Base-by-base conservation (phyloP, 108 stramenopile species). In the Epithemia pelagica region DNA sequence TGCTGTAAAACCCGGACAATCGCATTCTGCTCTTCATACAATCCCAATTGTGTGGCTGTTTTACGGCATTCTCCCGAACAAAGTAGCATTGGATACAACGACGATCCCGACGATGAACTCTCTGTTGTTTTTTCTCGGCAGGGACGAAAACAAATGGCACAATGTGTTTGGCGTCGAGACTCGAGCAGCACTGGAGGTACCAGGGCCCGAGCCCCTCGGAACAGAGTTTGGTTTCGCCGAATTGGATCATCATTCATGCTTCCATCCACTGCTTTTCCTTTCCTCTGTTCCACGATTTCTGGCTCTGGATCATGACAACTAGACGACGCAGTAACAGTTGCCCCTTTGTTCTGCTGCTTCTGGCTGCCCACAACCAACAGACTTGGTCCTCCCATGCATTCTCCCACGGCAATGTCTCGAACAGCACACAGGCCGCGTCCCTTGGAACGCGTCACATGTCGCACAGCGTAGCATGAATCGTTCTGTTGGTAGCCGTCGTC, bases 391-490 rank as follows among this genome's bases (percentile, higher is more conserved):
- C n/a, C n/a, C 7, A 92, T 61, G 63, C 83, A 84, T 64, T 81
- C 82, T 59, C 91, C 87, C n/a, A 77, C 62, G 0, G 31, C 25
- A 18, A 92, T 75, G 55, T 81, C 82, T 22, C 70, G 65, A 20
- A 67, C 85, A 20, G 73, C 77, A 10, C 89, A 64, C 19, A 92
- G 68, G 5, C 91, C 91, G 26, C 73, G 70, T 2, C 78, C 62
- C 30, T 37, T 33, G 15, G 37, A 10, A 10, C 37, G 37, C 37
- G 37, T 10, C 5, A 46, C 15, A 10, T 46, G 37, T 5, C 37
- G 37, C 10, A 46, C 37, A 5, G 5, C 37, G 15, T 46, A 46
- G 15, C 37, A 46, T 5, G 37, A 46, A 10, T 46, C n/a, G n/a
- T n/a, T n/a, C n/a, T n/a, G n/a, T n/a, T n/a, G n/a, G n/a, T n/a